Conservation (phyloP, 2,329 filamentous ascomycete species). For the Mycosphaerella arachidis region DNA sequence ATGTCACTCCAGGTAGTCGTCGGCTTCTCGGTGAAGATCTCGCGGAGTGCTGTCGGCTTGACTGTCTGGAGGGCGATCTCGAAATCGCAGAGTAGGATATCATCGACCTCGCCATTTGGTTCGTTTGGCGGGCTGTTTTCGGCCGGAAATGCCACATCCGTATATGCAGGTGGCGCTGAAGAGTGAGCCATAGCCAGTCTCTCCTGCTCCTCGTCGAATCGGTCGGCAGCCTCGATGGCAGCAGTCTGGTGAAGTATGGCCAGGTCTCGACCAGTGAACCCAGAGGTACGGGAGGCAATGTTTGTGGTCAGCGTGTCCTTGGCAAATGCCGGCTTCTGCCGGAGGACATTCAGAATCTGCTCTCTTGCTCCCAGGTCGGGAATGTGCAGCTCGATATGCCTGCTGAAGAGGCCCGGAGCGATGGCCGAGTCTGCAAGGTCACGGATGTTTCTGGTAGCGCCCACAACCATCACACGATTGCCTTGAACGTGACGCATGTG, state of each 20-base stretch:
- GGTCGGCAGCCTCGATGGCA: constrained; percentile 36
- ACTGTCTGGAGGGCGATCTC: constrained; percentile 62
- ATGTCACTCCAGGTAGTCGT: constrained; percentile 84
- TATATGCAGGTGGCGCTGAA: constrained; percentile 16
- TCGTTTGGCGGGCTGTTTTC: neutral
- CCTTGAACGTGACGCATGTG: constrained; percentile 54
- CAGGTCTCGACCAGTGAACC: constrained; percentile 78
- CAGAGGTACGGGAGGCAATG: constrained; percentile 74
- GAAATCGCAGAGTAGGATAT: constrained; percentile 35
- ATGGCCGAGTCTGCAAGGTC: constrained; percentile 68
- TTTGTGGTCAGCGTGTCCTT: constrained; percentile 51
- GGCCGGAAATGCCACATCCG: neutral
- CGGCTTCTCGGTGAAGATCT: constrained; percentile 82
- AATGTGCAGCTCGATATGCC: constrained; percentile 69
- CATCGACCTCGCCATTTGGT: neutral
- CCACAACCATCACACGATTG: constrained; percentile 65
- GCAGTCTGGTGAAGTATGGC: constrained; percentile 58
- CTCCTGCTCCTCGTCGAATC: constrained; percentile 30
- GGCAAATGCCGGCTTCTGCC: constrained; percentile 45
- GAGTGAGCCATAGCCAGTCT: constrained; percentile 17
- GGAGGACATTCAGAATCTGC: constrained; percentile 66
- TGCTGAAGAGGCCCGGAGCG: constrained; percentile 59
- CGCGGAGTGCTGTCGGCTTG: constrained; percentile 81
- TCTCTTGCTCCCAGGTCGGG: constrained; percentile 67
- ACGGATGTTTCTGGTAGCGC: constrained; percentile 66